Evolutionary conservation across 352 stramenopile species (phyloP), one percentile per base, ranked within the genome.

Genomic region (Hyaloperonospora brassicae): DNA sequence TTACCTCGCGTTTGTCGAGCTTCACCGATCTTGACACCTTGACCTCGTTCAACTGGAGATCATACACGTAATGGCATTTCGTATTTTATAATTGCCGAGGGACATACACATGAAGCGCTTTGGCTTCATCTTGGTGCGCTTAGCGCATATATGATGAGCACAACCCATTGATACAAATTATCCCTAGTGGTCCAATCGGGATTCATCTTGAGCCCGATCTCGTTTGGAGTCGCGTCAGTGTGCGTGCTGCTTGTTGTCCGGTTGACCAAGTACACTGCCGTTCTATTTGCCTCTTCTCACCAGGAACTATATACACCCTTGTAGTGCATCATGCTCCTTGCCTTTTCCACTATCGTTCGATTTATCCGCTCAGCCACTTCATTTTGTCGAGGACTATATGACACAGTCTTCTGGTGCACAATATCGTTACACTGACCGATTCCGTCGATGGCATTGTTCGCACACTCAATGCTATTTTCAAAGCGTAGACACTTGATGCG

Each of bases 261-360:
- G 50, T 66, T 1, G 54, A 42, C 5, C 51, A 50, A 6, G 54
- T 39, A 45, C 5, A 45, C 40, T 17, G 40, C 12, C 14, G 41
- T 68, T 35, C 60, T 72, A 0, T 70, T 45, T 0, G 65, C 56
- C 42, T 74, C 65, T 4, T 50, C 58, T 58, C 62, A 72, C 62
- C 65, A 74, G 0, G 50, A 8, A 1, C n/a, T 61, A 7, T 52
- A 23, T 1, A 78, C 31, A 1, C 31, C 40, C 35, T 70, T 66
- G 54, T 69, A 68, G 46, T 59, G 12, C 9, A 75, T 12, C 46
- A 78, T 55, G 22, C 38, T 55, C 1, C 34, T 1, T 25, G 30
- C 41, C 13, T 53, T 60, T 17, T 70, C 59, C 36, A 72, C 65
- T 10, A 71, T 50, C 2, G 56, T 65, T 14, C 61, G 35, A 27